Base-by-base conservation (phyloP, 768 basidiomycete species). In the Auricularia auricula-judae region DNA sequence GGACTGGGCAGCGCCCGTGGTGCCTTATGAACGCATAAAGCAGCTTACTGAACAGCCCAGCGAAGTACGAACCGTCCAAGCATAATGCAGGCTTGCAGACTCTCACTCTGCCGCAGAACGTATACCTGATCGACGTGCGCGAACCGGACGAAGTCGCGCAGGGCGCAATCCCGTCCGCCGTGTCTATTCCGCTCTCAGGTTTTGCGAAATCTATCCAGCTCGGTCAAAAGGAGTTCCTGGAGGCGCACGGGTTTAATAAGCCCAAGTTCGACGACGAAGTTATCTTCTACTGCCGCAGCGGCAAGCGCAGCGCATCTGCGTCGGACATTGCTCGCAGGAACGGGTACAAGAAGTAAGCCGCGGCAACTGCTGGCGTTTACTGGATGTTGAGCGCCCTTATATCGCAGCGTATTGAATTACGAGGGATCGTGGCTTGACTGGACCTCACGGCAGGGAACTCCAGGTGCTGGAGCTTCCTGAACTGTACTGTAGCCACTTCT, bases 141-240 rank as follows among this genome's bases (percentile, higher is more conserved):
- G 95, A 97, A 73, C 90, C 88, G 1, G 85, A 91, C 68, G 95
- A 97, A 73, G 90, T 93, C 54, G 82, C 89, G 14, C 90, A 93
- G 72, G 95, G 95, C 12, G 88, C 88, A 72, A 96, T 98, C 67
- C 95, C 95, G 4, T 93, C 92, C 29, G 83, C 93, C 18, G 91
- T 97, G 71, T 91, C 93, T 74, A 75, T 98, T 21, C 94, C 95
- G 3, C 82, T 98, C 44, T 87, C 89, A 5, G 81, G 81, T n/a
- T 81, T 98, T 47, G 78, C 84, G 36, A 82, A 80, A 44, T 84
- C 90, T 16, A 74, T 98, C 34, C 79, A 84, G 68, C 73, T 90
- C 44, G 71, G 72, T 16, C 71, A 78, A n/a, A 77, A 77, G 18
- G 78, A 76, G 14, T 93, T 93, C 76, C 77, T 78, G 61, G 76